Evolutionary conservation across 768 basidiomycete genomes (phyloP), one percentile per base, ranked within the genome.

Genomic region (Lactarius akahatsu): DNA sequence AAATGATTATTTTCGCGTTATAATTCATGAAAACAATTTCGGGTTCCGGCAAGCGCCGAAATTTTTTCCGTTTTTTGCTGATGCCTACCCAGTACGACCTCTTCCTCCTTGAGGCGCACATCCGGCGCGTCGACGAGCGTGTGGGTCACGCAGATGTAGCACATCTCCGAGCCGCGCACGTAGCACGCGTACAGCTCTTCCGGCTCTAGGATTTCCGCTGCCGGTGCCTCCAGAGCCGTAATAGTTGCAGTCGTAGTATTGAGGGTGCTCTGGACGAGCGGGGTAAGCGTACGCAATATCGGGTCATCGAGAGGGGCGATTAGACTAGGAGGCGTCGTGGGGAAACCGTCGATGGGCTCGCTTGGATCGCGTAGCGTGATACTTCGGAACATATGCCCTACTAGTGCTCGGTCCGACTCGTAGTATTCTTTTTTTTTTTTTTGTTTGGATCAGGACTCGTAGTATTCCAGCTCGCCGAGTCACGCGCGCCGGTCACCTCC

Each of bases 391-490:
- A 94, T 79, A 47, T 82, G 75, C 7, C 92, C 92, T 10, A n/a
- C n/a, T n/a, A 94, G 81, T 0, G 90, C 91, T 3, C 87, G 83
- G 30, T 76, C 77, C 2, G 91, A 93, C 57, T 80, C 78, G n/a
- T n/a, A n/a, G n/a, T n/a, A n/a, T n/a, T n/a, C n/a, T n/a, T n/a
- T n/a, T n/a, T n/a, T n/a, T n/a, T n/a, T n/a, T n/a, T n/a, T n/a
- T n/a, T n/a, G n/a, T n/a, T n/a, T n/a, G n/a, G n/a, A n/a, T n/a
- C n/a, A n/a, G n/a, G n/a, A n/a, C n/a, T n/a, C n/a, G 71, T 94
- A 94, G 76, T 89, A 90, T 69, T 91, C 87, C 2, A 82, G 83
- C 23, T n/a, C n/a, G n/a, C n/a, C n/a, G n/a, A n/a, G n/a, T 81
- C 71, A 8, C 83, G 81, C 32, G 84, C 84, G 6, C 77, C 74